phyloP scores from a whole-genome alignment of 225 moss, liverwort and hornwort species.

The Rhytidiadelphus loreus region DNA sequence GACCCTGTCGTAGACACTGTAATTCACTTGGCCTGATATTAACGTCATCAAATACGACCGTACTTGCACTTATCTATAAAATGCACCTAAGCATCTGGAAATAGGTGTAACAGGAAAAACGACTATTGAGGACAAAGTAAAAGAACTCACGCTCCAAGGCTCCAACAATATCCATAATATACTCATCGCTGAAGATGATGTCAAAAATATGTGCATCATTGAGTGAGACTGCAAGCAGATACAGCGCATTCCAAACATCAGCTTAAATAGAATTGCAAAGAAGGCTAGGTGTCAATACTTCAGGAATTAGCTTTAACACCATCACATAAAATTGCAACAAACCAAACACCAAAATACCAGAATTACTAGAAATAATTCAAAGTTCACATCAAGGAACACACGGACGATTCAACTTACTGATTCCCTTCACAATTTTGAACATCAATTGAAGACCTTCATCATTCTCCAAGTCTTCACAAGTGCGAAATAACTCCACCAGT shows the following conservation, averaged over 20 bases:
- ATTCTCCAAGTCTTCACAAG: constrained; percentile 95
- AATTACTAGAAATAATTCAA: background rate
- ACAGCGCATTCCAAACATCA: background rate
- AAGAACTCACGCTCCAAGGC: constrained; percentile 75
- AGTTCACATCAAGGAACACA: background rate
- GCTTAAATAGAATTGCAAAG: background rate
- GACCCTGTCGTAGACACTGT: constrained; percentile 7
- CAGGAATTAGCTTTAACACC: background rate
- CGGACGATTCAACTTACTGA: constrained; percentile 53
- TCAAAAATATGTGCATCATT: constrained; percentile 92
- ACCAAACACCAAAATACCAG: background rate
- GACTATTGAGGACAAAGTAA: background rate
- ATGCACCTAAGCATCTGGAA: background rate
- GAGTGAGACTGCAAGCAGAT: constrained; percentile 60
- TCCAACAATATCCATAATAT: constrained; percentile 89
- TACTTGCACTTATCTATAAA: background rate
- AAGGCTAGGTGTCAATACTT: background rate
- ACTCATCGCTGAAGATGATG: constrained; percentile 86
- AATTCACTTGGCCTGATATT: constrained; percentile 4
- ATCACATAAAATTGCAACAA: background rate
- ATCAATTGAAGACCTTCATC: constrained; percentile 70
- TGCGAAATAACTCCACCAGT: constrained; percentile 79
- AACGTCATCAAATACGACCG: background rate
- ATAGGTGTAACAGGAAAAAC: background rate
- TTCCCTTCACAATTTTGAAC: constrained; percentile 87